Evolutionary conservation across 305 asterid species (phyloP), one percentile per base, ranked within the genome.

Genomic region (Withania somnifera): DNA sequence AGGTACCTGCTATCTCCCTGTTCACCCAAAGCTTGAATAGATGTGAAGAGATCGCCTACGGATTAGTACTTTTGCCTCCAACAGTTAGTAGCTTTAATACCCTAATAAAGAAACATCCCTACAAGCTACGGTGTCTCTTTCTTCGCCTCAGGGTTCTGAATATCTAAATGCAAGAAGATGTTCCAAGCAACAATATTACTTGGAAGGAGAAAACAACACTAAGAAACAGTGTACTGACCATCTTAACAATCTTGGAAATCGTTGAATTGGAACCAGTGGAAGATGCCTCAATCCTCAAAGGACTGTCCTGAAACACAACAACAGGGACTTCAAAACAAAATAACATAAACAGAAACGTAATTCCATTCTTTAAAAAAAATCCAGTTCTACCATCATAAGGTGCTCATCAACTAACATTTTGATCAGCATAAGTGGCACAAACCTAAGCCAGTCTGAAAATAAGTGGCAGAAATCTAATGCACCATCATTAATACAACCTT

Each of bases 211-310:
- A 47, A 73, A 14, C 60, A 47, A 45, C 17, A 45, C 24, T 47
- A 14, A 26, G 24, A 73, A 73, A 68, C 47, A 84, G 78, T 60
- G 82, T n/a, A 84, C 79, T 82, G 34, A 94, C 99, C 99, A 96
- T 93, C 85, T 87, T 90, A 83, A 96, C 97, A 86, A 96, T 94
- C 94, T 94, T 96, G 84, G 98, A 87, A 86, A 96, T 96, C 76
- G 98, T 96, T 71, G 99, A 96, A 89, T 94, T 91, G 78, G 98
- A 93, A 78, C 99, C 99, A 2, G 98, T 96, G 80, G 98, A 93
- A 56, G 94, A 83, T 78, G 98, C 97, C 88, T 88, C 97, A 79
- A 96, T 88, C 91, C 96, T 92, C 82, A 94, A 87, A 80, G 99
- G 98, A 80, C 99, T 98, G 87, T 96, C 98, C 99, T 96, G 92